These are phyloP conservation scores for Fusarium secorum DNA, from an alignment of 2,329 filamentous ascomycete genomes.

Conservation along the genomic window DNA sequence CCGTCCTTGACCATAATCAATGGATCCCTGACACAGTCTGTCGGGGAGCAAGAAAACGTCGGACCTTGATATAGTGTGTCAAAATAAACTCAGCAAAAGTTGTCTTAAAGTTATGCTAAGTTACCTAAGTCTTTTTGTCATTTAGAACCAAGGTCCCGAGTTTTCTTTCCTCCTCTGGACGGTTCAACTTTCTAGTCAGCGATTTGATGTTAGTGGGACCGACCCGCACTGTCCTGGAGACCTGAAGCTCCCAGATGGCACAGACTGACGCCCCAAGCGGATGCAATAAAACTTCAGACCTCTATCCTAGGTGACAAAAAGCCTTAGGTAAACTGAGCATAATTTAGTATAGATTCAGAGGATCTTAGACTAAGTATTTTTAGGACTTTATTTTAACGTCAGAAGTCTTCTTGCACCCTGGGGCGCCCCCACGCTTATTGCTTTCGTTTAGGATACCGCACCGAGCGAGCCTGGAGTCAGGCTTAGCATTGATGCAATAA, in stretches of 20 bases:
- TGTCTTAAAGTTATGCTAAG: background rate
- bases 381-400: too few species aligned
- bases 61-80: background rate
- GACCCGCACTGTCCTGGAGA: constrained; percentile 3
- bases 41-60: background rate
- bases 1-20: background rate
- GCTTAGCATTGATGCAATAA: background rate
- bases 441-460: background rate
- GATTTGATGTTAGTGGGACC: background rate
- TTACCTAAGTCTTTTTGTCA: background rate
- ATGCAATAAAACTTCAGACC: too few species aligned
- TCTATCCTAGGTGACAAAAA: too few species aligned
- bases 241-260: background rate
- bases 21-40: background rate
- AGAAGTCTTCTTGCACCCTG: too few species aligned
- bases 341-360: too few species aligned
- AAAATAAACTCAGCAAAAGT: background rate
- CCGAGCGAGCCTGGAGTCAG: background rate
- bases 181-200: background rate
- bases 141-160: background rate
- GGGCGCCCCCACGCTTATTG: constrained; percentile 19
- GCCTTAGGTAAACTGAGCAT: too few species aligned
- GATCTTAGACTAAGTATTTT: too few species aligned
- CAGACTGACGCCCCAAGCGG: constrained; percentile 13
- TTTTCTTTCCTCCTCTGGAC: background rate